These are phyloP conservation scores for Loxodes magnus DNA, from an alignment of 73 alveolate genomes.

Conservation along the genomic window DNA sequence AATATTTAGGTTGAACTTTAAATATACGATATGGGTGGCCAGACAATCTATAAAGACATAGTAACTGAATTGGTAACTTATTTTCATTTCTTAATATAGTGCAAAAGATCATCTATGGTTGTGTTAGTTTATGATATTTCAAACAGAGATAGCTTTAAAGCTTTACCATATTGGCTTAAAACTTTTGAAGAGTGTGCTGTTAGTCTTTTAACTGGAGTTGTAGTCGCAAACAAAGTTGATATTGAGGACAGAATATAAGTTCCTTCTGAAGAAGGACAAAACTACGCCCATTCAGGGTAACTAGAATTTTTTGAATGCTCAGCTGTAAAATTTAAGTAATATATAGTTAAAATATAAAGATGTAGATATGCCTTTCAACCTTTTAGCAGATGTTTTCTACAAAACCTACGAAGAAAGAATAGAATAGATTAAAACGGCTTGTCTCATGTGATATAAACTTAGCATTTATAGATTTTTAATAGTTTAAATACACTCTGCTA, in stretches of 20 bases:
- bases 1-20: conserved; percentile 42
- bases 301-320: conserved; percentile 42
- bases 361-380: conserved; percentile 35
- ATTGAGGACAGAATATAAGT: conserved; percentile 34
- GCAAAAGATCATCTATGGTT: conserved; percentile 5
- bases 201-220: conserved; percentile 40
- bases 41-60: conserved; percentile 39
- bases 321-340: conserved; percentile 19
- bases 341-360: conserved; percentile 13
- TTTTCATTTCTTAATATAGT: conserved; percentile 17
- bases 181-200: conserved; percentile 10
- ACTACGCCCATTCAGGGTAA: conserved; percentile 29
- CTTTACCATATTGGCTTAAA: conserved; percentile 25
- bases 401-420: conserved; percentile 25
- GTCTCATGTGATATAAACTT: no score
- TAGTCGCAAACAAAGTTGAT: conserved; percentile 50
- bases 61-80: conserved; percentile 31
- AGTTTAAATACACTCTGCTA: no score
- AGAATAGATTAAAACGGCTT: no score
- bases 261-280: conserved; percentile 37
- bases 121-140: conserved; percentile 25
- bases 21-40: conserved; percentile 48
- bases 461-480: no score
- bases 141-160: conserved; percentile 25
- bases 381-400: conserved; percentile 21